phyloP scores from a whole-genome alignment of 805 yeast genomes.

The Millerago galiae region DNA sequence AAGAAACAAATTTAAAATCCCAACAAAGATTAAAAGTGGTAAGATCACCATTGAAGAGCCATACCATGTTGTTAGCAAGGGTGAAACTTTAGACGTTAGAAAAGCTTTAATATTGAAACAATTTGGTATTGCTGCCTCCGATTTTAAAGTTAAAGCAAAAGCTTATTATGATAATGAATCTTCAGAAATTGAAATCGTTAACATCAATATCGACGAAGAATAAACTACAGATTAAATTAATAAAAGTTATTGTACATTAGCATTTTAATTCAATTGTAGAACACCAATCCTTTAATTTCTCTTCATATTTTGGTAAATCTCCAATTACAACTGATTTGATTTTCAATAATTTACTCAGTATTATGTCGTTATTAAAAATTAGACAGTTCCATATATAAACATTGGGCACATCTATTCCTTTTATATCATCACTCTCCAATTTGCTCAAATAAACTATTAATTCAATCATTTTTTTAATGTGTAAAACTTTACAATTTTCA shows the following conservation, averaged over 20 bases:
- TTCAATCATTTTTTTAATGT: background rate
- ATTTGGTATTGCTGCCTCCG: slow-evolving; percentile 92
- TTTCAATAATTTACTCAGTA: slow-evolving; percentile 5
- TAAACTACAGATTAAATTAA: slow-evolving; percentile 8
- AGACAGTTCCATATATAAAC: slow-evolving; percentile 1
- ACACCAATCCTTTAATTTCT: slow-evolving; percentile 1
- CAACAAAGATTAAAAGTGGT: slow-evolving; percentile 86
- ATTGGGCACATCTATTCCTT: background rate
- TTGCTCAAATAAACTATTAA: slow-evolving; percentile 7
- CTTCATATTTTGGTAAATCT: background rate
- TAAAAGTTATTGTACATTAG: slow-evolving; percentile 10
- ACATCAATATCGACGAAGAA: slow-evolving; percentile 28
- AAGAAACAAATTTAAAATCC: slow-evolving; percentile 83
- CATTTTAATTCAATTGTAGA: slow-evolving; percentile 2
- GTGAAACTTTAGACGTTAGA: slow-evolving; percentile 77
- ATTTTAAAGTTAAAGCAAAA: slow-evolving; percentile 73
- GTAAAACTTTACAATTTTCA: slow-evolving; percentile 3
- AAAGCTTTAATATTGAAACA: slow-evolving; percentile 90
- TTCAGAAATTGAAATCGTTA: slow-evolving; percentile 25
- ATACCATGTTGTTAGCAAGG: slow-evolving; percentile 72
- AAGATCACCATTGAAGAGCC: slow-evolving; percentile 74
- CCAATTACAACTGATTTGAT: background rate
- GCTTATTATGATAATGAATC: slow-evolving; percentile 73
- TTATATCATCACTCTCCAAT: background rate
- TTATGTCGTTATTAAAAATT: background rate